phyloP scores from a whole-genome alignment of 2,329 filamentous ascomycete species.

The Neofusicoccum kwambonambiense region DNA sequence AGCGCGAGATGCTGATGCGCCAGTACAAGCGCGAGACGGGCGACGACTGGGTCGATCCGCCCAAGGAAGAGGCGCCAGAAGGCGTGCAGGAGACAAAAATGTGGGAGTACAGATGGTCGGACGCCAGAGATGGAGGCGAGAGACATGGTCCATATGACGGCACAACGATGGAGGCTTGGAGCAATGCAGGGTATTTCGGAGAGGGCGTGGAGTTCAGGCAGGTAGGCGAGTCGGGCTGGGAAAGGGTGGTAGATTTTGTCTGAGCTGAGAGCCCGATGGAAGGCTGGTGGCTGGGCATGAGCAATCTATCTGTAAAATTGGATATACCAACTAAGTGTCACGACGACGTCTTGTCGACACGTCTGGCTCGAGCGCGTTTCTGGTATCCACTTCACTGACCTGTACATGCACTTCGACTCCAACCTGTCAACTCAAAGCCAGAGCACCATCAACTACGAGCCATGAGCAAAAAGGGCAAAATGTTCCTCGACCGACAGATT shows the following conservation, averaged over 20 bases:
- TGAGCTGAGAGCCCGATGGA: too few relatives aligned
- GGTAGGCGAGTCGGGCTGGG: constrained; percentile 45
- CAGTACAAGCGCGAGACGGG: constrained; percentile 84
- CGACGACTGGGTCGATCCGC: constrained; percentile 71
- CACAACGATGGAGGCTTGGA: constrained; percentile 85
- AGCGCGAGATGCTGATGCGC: constrained; percentile 78
- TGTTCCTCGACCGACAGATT: too few relatives aligned
- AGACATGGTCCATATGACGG: constrained; percentile 86
- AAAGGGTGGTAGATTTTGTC: constrained; percentile 32
- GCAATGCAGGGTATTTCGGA: constrained; percentile 87
- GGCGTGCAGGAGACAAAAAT: constrained; percentile 41
- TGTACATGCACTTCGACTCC: too few relatives aligned
- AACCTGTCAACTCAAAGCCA: too few relatives aligned
- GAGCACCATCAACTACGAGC: too few relatives aligned
- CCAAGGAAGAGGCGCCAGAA: constrained; percentile 31
- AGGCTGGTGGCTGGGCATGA: background rate
- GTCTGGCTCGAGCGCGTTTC: too few relatives aligned
- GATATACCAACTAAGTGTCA: too few relatives aligned
- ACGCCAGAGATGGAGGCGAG: constrained; percentile 75
- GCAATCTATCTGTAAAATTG: background rate
- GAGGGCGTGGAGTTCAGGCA: constrained; percentile 68
- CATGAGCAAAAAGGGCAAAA: too few relatives aligned
- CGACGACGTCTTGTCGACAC: too few relatives aligned
- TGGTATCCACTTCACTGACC: too few relatives aligned
- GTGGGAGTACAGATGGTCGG: constrained; percentile 95